Conservation (phyloP, 78 protist genomes). For the Monocercomonoides exilis region DNA sequence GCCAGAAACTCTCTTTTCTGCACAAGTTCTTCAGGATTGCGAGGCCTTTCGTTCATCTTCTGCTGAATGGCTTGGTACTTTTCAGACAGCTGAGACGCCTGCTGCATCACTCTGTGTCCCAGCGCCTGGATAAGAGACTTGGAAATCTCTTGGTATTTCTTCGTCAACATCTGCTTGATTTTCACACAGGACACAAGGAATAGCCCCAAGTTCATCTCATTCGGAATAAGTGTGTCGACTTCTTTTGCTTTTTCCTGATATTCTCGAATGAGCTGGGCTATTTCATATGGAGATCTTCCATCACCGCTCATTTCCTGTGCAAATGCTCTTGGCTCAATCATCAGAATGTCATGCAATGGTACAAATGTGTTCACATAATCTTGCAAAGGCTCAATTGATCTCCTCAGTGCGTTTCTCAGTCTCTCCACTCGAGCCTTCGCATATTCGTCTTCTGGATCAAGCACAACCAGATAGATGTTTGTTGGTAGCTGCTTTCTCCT, state of each 20-base stretch:
- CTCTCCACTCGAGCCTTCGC: not conserved
- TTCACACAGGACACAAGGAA: not conserved
- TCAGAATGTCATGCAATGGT: not conserved
- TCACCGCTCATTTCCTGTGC: not conserved
- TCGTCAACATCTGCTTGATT: not conserved
- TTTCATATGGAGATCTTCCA: not conserved
- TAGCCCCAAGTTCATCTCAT: not conserved
- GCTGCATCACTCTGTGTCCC: not conserved
- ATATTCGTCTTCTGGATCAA: not conserved
- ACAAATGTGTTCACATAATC: not conserved
- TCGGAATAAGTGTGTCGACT: not conserved
- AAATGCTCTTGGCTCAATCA: not conserved
- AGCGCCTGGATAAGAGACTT: not conserved
- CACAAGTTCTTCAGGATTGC: conserved; percentile 36
- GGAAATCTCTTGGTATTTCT: not conserved
- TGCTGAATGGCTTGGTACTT: not conserved
- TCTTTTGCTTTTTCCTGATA: not conserved
- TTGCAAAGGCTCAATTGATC: not conserved
- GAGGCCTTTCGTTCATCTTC: not conserved
- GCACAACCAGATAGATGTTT: not conserved
- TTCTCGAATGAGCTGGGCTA: not conserved
- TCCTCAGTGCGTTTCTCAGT: not conserved
- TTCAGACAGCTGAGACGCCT: not conserved
- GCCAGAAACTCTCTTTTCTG: conserved; percentile 27
- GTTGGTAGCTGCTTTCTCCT: not conserved